Percentiles rank a stretch among this genome's conserved stretches.
Conservation (phyloP, 1,139 yeast genomes). For the Lodderomyces elongisporus region DNA sequence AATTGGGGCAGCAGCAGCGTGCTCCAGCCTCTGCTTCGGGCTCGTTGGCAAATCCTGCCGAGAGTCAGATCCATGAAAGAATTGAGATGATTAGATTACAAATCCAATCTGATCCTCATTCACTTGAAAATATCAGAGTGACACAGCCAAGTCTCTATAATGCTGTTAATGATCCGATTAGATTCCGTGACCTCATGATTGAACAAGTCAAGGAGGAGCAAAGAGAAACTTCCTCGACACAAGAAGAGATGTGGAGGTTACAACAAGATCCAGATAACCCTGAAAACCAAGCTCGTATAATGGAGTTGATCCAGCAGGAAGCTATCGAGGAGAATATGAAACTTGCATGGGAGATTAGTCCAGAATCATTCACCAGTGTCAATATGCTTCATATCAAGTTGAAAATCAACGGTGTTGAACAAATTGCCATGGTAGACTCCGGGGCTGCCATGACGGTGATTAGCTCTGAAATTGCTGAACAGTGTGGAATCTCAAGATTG, state of each 20-base stretch:
- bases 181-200: slow-evolving; percentile 46
- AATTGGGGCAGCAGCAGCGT: too few relatives aligned
- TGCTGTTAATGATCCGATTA: slow-evolving; percentile 46
- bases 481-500: slow-evolving; percentile 63
- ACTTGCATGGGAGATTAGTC: slow-evolving; percentile 79
- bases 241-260: slow-evolving; percentile 47
- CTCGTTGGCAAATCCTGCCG: not conserved
- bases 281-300: slow-evolving; percentile 60
- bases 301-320: slow-evolving; percentile 66
- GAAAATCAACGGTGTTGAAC: slow-evolving; percentile 70
- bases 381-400: slow-evolving; percentile 79
- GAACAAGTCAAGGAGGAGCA: slow-evolving; percentile 22
- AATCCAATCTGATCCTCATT: slow-evolving; percentile 34
- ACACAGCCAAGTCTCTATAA: slow-evolving; percentile 41
- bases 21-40: slow-evolving; percentile 1
- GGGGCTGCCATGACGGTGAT: slow-evolving; percentile 91
- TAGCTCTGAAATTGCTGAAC: slow-evolving; percentile 72
- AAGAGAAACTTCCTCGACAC: slow-evolving; percentile 17
- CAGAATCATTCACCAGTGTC: slow-evolving; percentile 81
- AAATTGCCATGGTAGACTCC: slow-evolving; percentile 91
- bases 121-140: slow-evolving; percentile 28
- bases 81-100: slow-evolving; percentile 51
- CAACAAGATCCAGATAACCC: slow-evolving; percentile 68
- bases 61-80: slow-evolving; percentile 27
- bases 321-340: slow-evolving; percentile 75